Evolutionary conservation across 257 asterid genomes (phyloP), one percentile per base, ranked within the genome.

Genomic region (Solanum clarkiae): DNA sequence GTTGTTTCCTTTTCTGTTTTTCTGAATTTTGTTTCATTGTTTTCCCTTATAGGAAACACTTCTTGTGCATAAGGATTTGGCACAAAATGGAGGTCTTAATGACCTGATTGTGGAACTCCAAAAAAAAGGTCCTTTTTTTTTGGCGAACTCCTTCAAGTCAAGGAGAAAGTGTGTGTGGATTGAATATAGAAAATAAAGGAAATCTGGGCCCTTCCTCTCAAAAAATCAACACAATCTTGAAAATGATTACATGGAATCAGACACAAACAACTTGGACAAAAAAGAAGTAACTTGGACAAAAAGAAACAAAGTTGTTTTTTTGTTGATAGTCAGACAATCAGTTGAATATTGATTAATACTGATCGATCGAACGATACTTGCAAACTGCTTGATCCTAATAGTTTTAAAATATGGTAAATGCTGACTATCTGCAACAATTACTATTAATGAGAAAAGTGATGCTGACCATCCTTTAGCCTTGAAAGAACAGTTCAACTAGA

Each of bases 31-130:
- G 13, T 79, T 24, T 77, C 63, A 53, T 17, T 59, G 65, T 57
- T 24, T 42, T 49, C 84, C 57, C 87, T 66, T 72, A 26, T 87
- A 94, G 98, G 98, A 94, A 84, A 94, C 98, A 16, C 94, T 94
- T 86, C 95, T 94, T 63, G 87, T 93, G 82, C 98, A 94, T 89
- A 88, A 92, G 88, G 97, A 93, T 55, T 88, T 93, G 87, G 81
- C 87, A 47, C 85, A 88, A 65, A 81, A 90, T n/a, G 90, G 89
- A 32, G 89, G 86, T 82, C 81, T 94, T 20, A 91, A 92, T 77
- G 95, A 90, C 56, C 91, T 94, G 66, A 82, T 91, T 66, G 65
- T 84, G 89, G 98, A 92, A 87, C 98, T 93, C 53, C 93, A 91
- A 83, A 84, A 86, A 56, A 92, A 89, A 93, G 98, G 98, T 91